Evolutionary conservation across 352 stramenopile genomes (phyloP), one percentile per base, ranked within the genome.

Genomic region (Phytophthora meadii): DNA sequence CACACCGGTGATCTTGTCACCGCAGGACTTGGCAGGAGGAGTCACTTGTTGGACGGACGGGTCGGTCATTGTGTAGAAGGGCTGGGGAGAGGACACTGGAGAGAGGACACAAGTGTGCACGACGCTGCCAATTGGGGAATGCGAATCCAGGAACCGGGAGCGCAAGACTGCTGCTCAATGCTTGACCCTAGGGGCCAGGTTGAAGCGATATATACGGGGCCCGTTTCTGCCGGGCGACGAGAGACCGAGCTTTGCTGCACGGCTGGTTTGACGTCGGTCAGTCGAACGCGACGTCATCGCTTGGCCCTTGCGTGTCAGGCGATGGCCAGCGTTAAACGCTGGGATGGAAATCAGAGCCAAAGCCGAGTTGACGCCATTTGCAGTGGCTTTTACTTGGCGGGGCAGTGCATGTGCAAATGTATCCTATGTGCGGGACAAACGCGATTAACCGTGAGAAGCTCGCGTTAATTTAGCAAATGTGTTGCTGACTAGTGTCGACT

Each of bases 51-150:
- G 55, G 59, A 77, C 39, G 51, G 70, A 70, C 40, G 67, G n/a
- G 34, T 69, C 67, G 17, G 62, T 59, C 71, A 79, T 79, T 22
- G 8, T 46, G 6, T 54, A 52, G 19, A 37, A 32, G 36, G 5
- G 25, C 5, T 6, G 37, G 15, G 34, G 30, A 30, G 17, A 34
- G 49, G 19, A 56, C 51, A 61, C 60, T 15, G 34, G 24, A 47
- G 42, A 48, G 34, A 52, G 22, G 22, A 22, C 22, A 40, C 48
- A 41, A 66, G 61, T 74, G 65, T 14, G 54, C 46, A 10, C 46
- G 63, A 46, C 36, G 52, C 54, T 47, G 70, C 60, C 54, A 65
- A 74, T 66, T 72, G 54, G 34, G 44, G 48, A 77, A 65, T 77
- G 70, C 67, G 58, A 46, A 39, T 32, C 48, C 17, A 6, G 15